phyloP scores from a whole-genome alignment of 768 basidiomycete genomes.

The Rhodotorula paludigena region DNA sequence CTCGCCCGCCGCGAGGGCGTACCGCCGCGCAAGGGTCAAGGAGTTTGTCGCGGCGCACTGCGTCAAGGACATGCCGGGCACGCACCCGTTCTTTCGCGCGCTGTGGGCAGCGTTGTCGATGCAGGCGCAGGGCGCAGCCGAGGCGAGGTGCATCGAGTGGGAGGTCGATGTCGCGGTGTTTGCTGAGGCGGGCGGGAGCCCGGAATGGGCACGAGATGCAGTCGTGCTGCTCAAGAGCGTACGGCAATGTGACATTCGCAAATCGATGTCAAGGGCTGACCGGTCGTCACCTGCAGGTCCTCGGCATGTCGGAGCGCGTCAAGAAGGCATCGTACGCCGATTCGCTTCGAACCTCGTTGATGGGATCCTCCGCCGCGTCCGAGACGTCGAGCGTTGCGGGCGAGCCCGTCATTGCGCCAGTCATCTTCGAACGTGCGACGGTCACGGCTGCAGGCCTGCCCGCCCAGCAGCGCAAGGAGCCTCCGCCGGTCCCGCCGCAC shows the following conservation, averaged over 20 bases:
- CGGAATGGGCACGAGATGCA: slow-evolving; percentile 22
- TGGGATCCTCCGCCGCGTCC: background rate
- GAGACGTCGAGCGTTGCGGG: background rate
- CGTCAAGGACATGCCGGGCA: slow-evolving; percentile 20
- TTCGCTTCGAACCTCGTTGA: background rate
- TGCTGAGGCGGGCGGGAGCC: slow-evolving; percentile 34
- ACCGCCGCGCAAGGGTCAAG: slow-evolving; percentile 3
- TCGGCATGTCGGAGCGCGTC: slow-evolving; percentile 34
- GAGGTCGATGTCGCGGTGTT: slow-evolving; percentile 38
- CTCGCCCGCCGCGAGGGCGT: slow-evolving; percentile 6
- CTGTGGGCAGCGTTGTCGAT: too few relatives aligned
- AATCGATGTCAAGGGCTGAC: background rate
- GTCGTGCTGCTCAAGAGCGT: slow-evolving; percentile 36
- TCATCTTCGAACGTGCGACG: background rate
- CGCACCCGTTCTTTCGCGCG: slow-evolving; percentile 37
- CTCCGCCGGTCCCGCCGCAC: slow-evolving; percentile 32
- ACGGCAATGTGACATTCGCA: background rate
- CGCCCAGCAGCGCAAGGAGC: background rate
- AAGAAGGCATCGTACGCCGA: slow-evolving; percentile 6
- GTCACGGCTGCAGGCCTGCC: background rate
- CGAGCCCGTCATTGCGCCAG: background rate
- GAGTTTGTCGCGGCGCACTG: slow-evolving; percentile 25
- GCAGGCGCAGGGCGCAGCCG: slow-evolving; percentile 13
- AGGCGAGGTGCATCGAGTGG: slow-evolving; percentile 35
- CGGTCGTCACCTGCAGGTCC: slow-evolving; percentile 11